Evolutionary conservation across 257 asterid genomes (phyloP).

Genomic region (Solanum virginianum): DNA sequence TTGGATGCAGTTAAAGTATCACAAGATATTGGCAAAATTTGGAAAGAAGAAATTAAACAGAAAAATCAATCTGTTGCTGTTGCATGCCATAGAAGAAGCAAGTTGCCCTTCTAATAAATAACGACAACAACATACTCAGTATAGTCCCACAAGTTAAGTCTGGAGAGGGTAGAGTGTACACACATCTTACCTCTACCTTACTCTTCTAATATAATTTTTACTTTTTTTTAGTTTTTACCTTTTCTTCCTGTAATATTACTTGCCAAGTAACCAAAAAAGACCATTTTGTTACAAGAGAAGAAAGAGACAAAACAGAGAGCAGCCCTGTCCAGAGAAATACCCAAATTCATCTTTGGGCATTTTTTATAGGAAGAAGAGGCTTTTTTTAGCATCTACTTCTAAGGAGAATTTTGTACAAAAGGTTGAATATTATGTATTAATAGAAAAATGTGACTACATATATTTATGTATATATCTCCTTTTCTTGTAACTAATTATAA

Average conservation of each 20-base stretch:
- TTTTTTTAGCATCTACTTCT: constrained; percentile 3
- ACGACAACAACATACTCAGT: background rate
- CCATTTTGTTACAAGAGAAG: constrained; percentile 5
- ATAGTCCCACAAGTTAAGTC: background rate
- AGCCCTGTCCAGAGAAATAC: constrained; percentile 51
- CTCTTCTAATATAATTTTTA: constrained; percentile 1
- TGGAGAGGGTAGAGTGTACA: background rate
- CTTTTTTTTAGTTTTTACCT: background rate
- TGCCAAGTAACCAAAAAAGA: constrained; percentile 5
- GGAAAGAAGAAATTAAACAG: constrained; percentile 66
- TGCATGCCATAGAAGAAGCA: constrained; percentile 32
- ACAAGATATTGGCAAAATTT: constrained; percentile 57
- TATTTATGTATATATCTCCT: background rate
- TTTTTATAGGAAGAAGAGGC: constrained; percentile 30
- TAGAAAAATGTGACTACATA: background rate
- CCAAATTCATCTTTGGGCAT: constrained; percentile 32
- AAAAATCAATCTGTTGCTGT: constrained; percentile 36
- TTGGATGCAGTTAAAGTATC: constrained; percentile 65
- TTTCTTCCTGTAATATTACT: constrained; percentile 10
- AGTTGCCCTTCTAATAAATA: constrained; percentile 11
- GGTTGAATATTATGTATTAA: background rate
- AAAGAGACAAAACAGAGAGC: constrained; percentile 7
- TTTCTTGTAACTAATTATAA: background rate
- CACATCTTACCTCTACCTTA: background rate
- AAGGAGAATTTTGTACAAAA: constrained; percentile 2